phyloP scores from a whole-genome alignment of 768 basidiomycete genomes.

The Sistotremastrum suecicum region DNA sequence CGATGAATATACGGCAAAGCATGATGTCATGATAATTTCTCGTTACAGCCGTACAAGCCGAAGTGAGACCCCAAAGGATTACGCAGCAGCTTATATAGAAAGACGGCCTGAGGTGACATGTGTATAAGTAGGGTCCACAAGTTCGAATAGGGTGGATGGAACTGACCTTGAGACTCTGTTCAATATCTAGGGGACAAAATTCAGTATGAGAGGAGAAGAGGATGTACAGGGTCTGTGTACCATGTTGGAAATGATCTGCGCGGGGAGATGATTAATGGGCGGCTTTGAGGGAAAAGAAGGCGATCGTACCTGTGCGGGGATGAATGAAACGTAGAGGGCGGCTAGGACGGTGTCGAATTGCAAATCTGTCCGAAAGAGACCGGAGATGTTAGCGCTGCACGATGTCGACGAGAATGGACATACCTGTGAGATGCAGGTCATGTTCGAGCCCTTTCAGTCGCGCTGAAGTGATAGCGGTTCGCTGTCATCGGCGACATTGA shows the following conservation, averaged over 20 bases:
- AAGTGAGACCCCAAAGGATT: constrained; percentile 48
- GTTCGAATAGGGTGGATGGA: not conserved
- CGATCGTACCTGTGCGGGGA: too few species aligned
- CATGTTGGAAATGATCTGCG: constrained; percentile 33
- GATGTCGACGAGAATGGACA: not conserved
- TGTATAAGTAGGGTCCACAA: not conserved
- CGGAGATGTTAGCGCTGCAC: too few species aligned
- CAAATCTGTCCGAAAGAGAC: too few species aligned
- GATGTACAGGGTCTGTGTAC: constrained; percentile 13
- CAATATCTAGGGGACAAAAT: constrained; percentile 26
- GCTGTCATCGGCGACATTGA: too few species aligned
- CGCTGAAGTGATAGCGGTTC: constrained; percentile 18
- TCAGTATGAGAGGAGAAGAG: too few species aligned
- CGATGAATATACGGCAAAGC: constrained; percentile 45
- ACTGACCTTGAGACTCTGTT: constrained; percentile 37
- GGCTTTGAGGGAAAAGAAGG: too few species aligned
- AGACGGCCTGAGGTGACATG: constrained; percentile 30
- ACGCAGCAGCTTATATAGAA: constrained; percentile 48
- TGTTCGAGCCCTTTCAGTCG: constrained; percentile 24
- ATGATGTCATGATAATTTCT: constrained; percentile 39
- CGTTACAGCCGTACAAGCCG: constrained; percentile 48
- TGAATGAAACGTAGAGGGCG: constrained; percentile 9
- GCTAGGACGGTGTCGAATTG: not conserved
- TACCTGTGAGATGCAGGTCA: constrained; percentile 23
- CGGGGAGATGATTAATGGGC: too few species aligned